phyloP scores from a whole-genome alignment of 1,284 basidiomycete species.

The Trametes versicolor region DNA sequence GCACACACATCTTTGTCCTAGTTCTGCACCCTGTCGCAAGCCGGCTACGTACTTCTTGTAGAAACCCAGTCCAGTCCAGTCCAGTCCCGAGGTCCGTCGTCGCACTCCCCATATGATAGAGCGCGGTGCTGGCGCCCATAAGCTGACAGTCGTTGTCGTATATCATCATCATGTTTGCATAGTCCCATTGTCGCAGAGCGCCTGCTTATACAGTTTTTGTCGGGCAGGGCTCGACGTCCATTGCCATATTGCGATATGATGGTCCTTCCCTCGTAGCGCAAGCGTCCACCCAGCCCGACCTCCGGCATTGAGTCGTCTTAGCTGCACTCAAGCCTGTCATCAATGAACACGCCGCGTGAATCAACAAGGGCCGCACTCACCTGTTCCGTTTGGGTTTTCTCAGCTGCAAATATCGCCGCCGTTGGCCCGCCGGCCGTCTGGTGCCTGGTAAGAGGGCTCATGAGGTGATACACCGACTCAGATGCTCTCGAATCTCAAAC shows the following conservation, averaged over 20 bases:
- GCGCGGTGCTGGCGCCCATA: slow-evolving; percentile 29
- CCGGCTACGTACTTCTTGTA: slow-evolving; percentile 10
- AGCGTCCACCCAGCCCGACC: too few relatives aligned
- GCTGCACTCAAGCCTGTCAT: too few relatives aligned
- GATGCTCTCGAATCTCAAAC: too few relatives aligned
- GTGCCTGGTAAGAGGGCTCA: too few relatives aligned
- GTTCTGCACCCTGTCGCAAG: slow-evolving; percentile 1
- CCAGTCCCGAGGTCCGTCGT: background rate
- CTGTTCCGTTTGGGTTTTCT: too few relatives aligned
- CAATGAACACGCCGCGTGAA: too few relatives aligned
- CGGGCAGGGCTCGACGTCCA: background rate
- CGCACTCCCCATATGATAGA: slow-evolving; percentile 25
- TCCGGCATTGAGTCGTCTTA: too few relatives aligned
- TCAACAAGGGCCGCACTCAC: too few relatives aligned
- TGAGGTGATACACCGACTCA: too few relatives aligned
- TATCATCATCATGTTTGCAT: slow-evolving; percentile 1
- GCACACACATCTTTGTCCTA: slow-evolving; percentile 10
- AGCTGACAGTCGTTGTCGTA: slow-evolving; percentile 11
- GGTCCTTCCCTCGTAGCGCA: too few relatives aligned
- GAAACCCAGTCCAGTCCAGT: background rate
- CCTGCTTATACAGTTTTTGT: background rate
- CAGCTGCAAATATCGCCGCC: too few relatives aligned
- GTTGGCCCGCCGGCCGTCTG: too few relatives aligned
- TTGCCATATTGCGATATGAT: background rate
- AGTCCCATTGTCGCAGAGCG: background rate